These are phyloP conservation scores for Volvox carteri DNA, from an alignment of 163 green algal species.

Conservation along the genomic window DNA sequence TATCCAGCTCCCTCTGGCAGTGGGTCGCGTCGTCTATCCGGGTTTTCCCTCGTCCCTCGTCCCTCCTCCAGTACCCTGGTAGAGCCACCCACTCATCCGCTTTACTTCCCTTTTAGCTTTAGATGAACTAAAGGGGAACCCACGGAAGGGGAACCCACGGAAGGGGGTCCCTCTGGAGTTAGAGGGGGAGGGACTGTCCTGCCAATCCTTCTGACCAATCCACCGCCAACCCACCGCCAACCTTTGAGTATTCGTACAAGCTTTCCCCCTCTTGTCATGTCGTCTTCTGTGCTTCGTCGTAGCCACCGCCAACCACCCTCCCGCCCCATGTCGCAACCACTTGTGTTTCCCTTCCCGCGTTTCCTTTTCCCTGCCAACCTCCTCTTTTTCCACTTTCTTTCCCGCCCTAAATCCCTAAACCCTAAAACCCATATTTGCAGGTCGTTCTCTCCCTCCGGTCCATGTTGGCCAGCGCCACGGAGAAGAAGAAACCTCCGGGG, in stretches of 20 bases:
- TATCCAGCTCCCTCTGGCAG: background rate
- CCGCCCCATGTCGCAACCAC: background rate
- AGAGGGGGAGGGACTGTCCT: too few species aligned
- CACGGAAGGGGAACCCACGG: too few species aligned
- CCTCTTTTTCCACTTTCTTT: background rate
- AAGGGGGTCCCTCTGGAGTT: too few species aligned
- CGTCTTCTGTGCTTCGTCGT: background rate
- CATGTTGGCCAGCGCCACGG: constrained; percentile 89
- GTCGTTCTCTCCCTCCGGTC: constrained; percentile 83
- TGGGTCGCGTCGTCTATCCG: too few species aligned
- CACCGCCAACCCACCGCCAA: background rate
- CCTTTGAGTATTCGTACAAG: background rate
- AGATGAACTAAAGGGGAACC: too few species aligned
- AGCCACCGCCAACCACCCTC: background rate
- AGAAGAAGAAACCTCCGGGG: constrained; percentile 73
- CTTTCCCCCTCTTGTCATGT: background rate
- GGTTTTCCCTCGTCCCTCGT: too few species aligned
- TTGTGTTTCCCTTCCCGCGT: background rate
- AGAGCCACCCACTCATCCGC: too few species aligned
- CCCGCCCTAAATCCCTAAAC: background rate
- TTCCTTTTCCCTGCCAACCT: background rate
- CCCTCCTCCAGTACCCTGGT: too few species aligned
- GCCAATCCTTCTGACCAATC: too few species aligned
- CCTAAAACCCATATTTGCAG: constrained; percentile 9
- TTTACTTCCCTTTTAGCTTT: too few species aligned